These are phyloP conservation scores for Pythium aquatile DNA, from an alignment of 352 stramenopile genomes.

Conservation along the genomic window DNA sequence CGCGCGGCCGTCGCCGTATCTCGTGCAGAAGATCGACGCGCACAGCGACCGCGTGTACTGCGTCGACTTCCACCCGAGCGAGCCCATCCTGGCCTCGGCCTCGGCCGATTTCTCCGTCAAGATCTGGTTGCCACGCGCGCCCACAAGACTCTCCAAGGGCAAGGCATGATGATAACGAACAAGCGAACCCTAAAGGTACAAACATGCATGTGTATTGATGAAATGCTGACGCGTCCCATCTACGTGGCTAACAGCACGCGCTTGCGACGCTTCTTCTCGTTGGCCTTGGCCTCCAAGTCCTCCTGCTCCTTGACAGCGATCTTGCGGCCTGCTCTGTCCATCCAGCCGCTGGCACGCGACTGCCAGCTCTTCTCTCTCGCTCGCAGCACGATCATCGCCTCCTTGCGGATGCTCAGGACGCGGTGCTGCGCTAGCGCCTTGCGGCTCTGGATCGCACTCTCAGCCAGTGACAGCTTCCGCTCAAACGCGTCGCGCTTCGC, in stretches of 20 bases:
- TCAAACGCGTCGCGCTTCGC: constrained; percentile 79
- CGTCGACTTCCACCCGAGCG: constrained; percentile 84
- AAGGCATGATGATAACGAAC: constrained; percentile 34
- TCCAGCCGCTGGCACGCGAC: constrained; percentile 68
- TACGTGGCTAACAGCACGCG: constrained; percentile 51
- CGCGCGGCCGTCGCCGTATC: constrained; percentile 46
- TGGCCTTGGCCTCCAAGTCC: constrained; percentile 73
- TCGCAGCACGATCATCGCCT: constrained; percentile 70
- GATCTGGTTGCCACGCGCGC: constrained; percentile 80
- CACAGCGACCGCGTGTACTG: constrained; percentile 89
- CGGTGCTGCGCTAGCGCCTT: constrained; percentile 68
- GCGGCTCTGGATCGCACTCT: constrained; percentile 74
- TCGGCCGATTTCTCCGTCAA: constrained; percentile 86
- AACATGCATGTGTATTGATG: neutral
- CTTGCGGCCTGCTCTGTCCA: constrained; percentile 86
- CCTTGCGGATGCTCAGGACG: constrained; percentile 71
- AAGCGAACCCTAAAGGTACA: too few species aligned
- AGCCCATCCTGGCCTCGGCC: constrained; percentile 81
- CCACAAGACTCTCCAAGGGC: constrained; percentile 50
- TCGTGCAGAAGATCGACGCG: constrained; percentile 84
- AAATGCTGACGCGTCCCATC: neutral
- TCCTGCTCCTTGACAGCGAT: constrained; percentile 90
- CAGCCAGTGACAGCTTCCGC: constrained; percentile 66
- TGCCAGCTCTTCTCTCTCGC: constrained; percentile 84
- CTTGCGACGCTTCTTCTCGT: constrained; percentile 74